Conservation (phyloP, 2,329 filamentous ascomycete species). For the Xylariaceae sp. region DNA sequence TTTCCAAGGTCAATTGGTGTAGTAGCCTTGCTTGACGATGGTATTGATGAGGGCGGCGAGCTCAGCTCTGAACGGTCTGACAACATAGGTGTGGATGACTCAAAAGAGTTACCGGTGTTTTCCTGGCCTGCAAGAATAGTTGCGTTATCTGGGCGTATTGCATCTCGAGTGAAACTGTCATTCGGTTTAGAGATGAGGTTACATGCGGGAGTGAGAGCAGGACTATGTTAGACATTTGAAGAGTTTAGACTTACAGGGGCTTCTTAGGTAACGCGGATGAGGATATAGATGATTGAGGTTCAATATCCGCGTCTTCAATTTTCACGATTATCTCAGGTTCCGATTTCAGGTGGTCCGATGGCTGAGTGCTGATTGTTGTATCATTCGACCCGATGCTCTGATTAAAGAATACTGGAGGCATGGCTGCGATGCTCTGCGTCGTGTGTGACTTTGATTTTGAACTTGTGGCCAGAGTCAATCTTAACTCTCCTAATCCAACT, state of each 20-base stretch:
- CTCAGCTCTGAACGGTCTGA: slow-evolving; percentile 55
- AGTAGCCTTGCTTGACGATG: slow-evolving; percentile 58
- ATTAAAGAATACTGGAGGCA: slow-evolving; percentile 21
- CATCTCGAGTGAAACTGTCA: slow-evolving; percentile 28
- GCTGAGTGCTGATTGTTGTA: slow-evolving; percentile 18
- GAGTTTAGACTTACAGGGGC: slow-evolving; percentile 25
- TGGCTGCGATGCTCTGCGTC: slow-evolving; percentile 20
- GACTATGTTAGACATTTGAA: slow-evolving; percentile 14
- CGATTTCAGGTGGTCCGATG: slow-evolving; percentile 21
- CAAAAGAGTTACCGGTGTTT: slow-evolving; percentile 32
- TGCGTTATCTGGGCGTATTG: slow-evolving; percentile 12
- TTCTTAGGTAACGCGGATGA: slow-evolving; percentile 15
- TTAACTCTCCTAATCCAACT: slow-evolving; percentile 27
- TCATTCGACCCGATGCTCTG: too few species aligned
- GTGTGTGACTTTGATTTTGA: slow-evolving; percentile 24
- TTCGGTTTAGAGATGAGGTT: slow-evolving; percentile 17
- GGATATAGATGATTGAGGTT: slow-evolving; percentile 18
- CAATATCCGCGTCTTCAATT: slow-evolving; percentile 28
- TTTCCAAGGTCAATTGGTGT: slow-evolving; percentile 52
- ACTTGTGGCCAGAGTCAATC: slow-evolving; percentile 28
- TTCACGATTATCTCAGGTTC: slow-evolving; percentile 31
- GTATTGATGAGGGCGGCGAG: slow-evolving; percentile 46
- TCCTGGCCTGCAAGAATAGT: slow-evolving; percentile 7
- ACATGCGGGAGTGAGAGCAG: background rate
- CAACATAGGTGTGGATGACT: slow-evolving; percentile 50